These are phyloP conservation scores for Daldinia caldariorum DNA, from an alignment of 495 filamentous ascomycete genomes.

Conservation along the genomic window DNA sequence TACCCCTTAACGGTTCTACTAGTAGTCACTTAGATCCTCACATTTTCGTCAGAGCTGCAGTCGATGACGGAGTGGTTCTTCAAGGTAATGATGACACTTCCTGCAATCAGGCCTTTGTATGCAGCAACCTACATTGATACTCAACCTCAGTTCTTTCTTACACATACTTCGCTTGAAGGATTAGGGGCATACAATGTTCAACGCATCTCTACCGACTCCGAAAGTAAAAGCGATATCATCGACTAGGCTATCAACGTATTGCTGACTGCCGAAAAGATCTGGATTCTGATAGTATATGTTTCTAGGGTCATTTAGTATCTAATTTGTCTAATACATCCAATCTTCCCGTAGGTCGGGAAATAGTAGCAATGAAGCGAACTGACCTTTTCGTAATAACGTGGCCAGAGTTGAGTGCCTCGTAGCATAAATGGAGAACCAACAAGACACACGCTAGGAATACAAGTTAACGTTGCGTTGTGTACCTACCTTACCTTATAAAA, in stretches of 20 bases:
- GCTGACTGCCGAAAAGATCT: conserved; percentile 78
- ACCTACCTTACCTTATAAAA: too few species aligned
- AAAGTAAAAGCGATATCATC: conserved; percentile 89
- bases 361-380: not conserved
- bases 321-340: not conserved
- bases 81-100: conserved; percentile 41
- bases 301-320: conserved; percentile 54
- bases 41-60: conserved; percentile 47
- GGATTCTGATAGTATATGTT: conserved; percentile 93
- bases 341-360: too few species aligned
- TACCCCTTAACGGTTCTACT: not conserved
- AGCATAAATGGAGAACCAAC: conserved; percentile 74
- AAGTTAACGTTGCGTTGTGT: not conserved
- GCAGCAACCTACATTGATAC: conserved; percentile 63
- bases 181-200: conserved; percentile 68
- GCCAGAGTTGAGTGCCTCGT: conserved; percentile 70
- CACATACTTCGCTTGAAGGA: not conserved
- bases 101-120: conserved; percentile 63
- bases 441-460: conserved; percentile 58
- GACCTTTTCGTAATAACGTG: conserved; percentile 82
- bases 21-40: conserved; percentile 9
- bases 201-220: conserved; percentile 64
- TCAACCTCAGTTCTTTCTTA: conserved; percentile 8
- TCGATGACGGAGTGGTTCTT: conserved; percentile 41
- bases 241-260: conserved; percentile 77